Evolutionary conservation across 257 asterid species (phyloP).

Genomic region (Nicotiana sylvestris): DNA sequence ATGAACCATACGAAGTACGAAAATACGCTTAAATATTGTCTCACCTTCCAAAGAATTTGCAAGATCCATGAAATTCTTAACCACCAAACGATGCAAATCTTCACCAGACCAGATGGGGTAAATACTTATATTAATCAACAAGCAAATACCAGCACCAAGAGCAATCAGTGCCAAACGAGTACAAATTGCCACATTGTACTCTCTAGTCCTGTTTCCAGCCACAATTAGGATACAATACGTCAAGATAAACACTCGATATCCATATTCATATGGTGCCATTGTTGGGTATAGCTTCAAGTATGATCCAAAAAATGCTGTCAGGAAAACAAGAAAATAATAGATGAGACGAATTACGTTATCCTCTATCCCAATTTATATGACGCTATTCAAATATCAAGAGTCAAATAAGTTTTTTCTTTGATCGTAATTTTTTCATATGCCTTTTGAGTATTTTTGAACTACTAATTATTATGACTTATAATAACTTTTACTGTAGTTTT

Average conservation of each 20-base stretch:
- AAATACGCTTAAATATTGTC: too few relatives aligned
- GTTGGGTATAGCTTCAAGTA: constrained; percentile 40
- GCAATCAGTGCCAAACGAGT: constrained; percentile 42
- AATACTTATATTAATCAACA: constrained; percentile 30
- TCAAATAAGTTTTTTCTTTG: too few relatives aligned
- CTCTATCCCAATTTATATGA: too few relatives aligned
- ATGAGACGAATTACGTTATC: not conserved
- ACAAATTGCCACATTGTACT: constrained; percentile 20
- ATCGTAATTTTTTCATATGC: too few relatives aligned
- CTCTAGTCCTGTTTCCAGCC: constrained; percentile 35
- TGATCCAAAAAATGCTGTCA: constrained; percentile 32
- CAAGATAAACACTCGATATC: constrained; percentile 43
- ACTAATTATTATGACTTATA: too few relatives aligned
- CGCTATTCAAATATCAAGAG: too few relatives aligned
- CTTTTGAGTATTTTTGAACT: too few relatives aligned
- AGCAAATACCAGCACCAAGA: constrained; percentile 38
- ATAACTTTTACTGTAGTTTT: too few relatives aligned
- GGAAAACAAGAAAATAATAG: not conserved
- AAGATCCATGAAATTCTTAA: constrained; percentile 42
- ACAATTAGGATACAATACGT: constrained; percentile 48
- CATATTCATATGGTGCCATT: constrained; percentile 48
- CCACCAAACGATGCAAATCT: constrained; percentile 38
- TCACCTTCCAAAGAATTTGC: constrained; percentile 43
- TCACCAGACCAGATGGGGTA: constrained; percentile 58
- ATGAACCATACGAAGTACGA: too few relatives aligned